Percentiles rank a stretch among this genome's conserved stretches.
These are phyloP conservation scores for Talaromyces liani DNA, from an alignment of 495 filamentous ascomycete genomes.

Conservation along the genomic window DNA sequence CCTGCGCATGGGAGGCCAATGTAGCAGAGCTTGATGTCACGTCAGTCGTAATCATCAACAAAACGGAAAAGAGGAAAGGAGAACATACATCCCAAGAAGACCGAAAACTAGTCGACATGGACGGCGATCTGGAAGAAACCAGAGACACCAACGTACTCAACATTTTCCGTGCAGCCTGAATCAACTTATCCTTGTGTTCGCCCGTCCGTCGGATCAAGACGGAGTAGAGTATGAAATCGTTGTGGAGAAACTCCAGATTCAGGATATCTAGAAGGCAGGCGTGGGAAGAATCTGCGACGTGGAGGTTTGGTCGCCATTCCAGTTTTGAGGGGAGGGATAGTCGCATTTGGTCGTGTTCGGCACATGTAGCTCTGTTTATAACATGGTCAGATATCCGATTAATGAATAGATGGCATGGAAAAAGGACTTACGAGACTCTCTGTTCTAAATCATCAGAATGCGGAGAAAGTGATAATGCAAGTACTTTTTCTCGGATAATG, in stretches of 20 bases:
- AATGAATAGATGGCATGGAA: background rate
- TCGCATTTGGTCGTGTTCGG: conserved; percentile 7
- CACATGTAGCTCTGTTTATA: conserved; percentile 1
- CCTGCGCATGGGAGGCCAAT: conserved; percentile 46
- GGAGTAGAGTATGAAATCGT: conserved; percentile 46
- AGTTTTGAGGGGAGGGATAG: conserved; percentile 2
- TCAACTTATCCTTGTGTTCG: conserved; percentile 30
- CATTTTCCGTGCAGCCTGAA: conserved; percentile 40
- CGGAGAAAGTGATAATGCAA: conserved; percentile 38
- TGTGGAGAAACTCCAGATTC: conserved; percentile 40
- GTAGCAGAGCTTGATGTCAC: conserved; percentile 22
- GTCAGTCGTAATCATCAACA: background rate
- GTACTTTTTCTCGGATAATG: conserved; percentile 38
- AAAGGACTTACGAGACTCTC: conserved; percentile 2
- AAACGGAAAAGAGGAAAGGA: background rate
- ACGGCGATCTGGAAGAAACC: background rate
- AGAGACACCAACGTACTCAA: conserved; percentile 32
- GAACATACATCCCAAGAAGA: conserved; percentile 1
- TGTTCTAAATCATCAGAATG: conserved; percentile 5
- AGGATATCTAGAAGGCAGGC: conserved; percentile 7
- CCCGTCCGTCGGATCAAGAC: conserved; percentile 37
- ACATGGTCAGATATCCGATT: background rate
- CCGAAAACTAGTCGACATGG: background rate
- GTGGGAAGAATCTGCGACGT: conserved; percentile 9
- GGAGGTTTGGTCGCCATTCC: conserved; percentile 14